Base-by-base conservation (phyloP, 2,329 filamentous ascomycete genomes). In the Diaporthe australafricana region DNA sequence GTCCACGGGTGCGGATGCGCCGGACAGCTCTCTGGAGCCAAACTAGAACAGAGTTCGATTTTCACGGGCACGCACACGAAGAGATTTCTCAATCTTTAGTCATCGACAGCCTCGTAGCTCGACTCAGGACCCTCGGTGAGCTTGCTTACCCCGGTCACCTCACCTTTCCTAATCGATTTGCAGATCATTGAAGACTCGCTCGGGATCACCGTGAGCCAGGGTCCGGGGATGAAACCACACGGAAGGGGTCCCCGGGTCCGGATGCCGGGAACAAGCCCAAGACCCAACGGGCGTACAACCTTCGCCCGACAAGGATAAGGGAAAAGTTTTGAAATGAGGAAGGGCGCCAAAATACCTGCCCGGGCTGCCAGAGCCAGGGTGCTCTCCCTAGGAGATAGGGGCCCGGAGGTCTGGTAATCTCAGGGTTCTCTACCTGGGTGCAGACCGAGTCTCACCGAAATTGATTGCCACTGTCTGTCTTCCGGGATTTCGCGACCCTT, bases 311-410 rank as follows among this genome's bases (percentile, higher is more conserved):
- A 60, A 42, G 67, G 67, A 52, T 60, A 16, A 22, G 53, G 27
- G 40, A 68, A 60, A 50, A 8, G n/a, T 42, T 60, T 69, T 57
- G 67, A 69, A 69, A 69, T 69, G 67, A 69, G 67, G 55, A 50
- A 32, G 30, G n/a, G 5, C 32, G 20, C 35, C 42, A 20, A 22
- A 27, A 45, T 14, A 25, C 30, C 22, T 25, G 35, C 25, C 22
- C 42, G 20, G 42, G 25, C n/a, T 65, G 20, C 14, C n/a, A 35
- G 60, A 20, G 45, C 60, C 35, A 22, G 60, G 60, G 32, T 48
- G 30, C 9, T 35, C 20, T 22, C 35, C 30, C 38, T 40, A 11
- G 22, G 22, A 9, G 30, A 69, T 52, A 69, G 52, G 53, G 67
- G 27, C 53, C 45, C 35, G 12, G 7, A 38, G 6, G n/a, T 22